A percentile compares a stretch with the other conserved stretches of the same genome.
These are phyloP conservation scores for Mycena crocata DNA, from an alignment of 768 basidiomycete species.

Conservation along the genomic window DNA sequence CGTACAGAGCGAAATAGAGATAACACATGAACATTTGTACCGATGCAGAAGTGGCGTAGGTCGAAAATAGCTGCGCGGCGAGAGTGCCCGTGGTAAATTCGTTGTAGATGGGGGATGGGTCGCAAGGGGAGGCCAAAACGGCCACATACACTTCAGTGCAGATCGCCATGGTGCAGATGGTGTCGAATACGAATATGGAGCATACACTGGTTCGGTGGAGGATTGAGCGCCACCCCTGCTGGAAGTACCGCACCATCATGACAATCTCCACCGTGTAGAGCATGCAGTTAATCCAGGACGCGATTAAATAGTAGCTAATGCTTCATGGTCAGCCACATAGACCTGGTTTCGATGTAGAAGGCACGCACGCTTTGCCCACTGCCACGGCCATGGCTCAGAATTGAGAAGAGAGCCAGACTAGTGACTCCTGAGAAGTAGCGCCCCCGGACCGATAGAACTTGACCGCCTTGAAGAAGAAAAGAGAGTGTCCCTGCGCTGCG, in stretches of 20 bases:
- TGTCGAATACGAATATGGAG: slow-evolving; percentile 5
- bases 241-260: slow-evolving; percentile 3
- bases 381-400: no score
- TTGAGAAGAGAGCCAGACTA: no score
- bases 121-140: not conserved
- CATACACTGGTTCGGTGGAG: slow-evolving; percentile 1
- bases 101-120: not conserved
- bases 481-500: no score
- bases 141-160: not conserved
- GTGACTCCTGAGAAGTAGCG: no score
- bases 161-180: slow-evolving; percentile 7
- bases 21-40: slow-evolving; percentile 21
- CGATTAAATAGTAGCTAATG: slow-evolving; percentile 6
- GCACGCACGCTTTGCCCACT: no score
- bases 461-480: no score
- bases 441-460: no score
- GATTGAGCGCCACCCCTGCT: not conserved
- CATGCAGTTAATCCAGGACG: slow-evolving; percentile 21
- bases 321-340: no score
- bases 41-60: slow-evolving; percentile 17
- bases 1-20: slow-evolving; percentile 19
- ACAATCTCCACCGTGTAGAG: slow-evolving; percentile 21
- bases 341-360: no score
- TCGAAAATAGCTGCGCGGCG: slow-evolving; percentile 3
- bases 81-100: not conserved